Conservation (phyloP, 2,329 filamentous ascomycete species). For the Aspergillus japonicus region DNA sequence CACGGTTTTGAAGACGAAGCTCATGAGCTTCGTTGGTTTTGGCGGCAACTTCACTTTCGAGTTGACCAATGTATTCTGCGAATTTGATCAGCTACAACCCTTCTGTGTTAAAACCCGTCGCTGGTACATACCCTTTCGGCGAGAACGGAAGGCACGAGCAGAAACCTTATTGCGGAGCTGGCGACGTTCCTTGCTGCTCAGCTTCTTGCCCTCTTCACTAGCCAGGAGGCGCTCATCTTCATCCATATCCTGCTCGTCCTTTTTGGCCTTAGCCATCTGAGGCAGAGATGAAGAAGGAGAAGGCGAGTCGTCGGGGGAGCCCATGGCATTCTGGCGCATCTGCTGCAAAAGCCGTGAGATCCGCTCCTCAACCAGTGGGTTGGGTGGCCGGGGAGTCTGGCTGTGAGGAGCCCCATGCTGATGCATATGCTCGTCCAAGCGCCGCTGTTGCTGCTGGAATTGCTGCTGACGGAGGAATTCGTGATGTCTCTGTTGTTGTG, state of each 20-base stretch:
- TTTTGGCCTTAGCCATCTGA: constrained; percentile 73
- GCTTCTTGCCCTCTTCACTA: constrained; percentile 98
- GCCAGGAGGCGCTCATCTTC: constrained; percentile 90
- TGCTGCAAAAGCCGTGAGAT: constrained; percentile 90
- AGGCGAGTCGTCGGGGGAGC: constrained; percentile 50
- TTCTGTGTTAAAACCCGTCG: not conserved
- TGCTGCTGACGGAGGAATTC: constrained; percentile 60
- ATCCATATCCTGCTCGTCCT: constrained; percentile 98
- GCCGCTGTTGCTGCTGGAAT: constrained; percentile 40
- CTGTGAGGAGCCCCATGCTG: constrained; percentile 26
- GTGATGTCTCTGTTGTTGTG: constrained; percentile 65
- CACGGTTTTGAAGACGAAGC: constrained; percentile 75
- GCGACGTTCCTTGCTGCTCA: constrained; percentile 95
- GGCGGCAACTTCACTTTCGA: constrained; percentile 81
- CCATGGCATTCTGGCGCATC: constrained; percentile 74
- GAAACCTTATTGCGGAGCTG: constrained; percentile 99
- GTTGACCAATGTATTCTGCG: constrained; percentile 91
- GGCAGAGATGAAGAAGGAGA: constrained; percentile 45
- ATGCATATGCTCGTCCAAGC: constrained; percentile 29
- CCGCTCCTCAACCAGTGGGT: constrained; percentile 82
- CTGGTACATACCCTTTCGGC: constrained; percentile 79
- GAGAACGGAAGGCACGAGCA: constrained; percentile 93
- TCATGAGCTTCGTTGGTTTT: constrained; percentile 83
- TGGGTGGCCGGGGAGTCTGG: constrained; percentile 47
- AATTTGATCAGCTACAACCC: constrained; percentile 49